Base-by-base conservation (phyloP, 2,329 filamentous ascomycete species). In the Colletotrichum plurivorum region DNA sequence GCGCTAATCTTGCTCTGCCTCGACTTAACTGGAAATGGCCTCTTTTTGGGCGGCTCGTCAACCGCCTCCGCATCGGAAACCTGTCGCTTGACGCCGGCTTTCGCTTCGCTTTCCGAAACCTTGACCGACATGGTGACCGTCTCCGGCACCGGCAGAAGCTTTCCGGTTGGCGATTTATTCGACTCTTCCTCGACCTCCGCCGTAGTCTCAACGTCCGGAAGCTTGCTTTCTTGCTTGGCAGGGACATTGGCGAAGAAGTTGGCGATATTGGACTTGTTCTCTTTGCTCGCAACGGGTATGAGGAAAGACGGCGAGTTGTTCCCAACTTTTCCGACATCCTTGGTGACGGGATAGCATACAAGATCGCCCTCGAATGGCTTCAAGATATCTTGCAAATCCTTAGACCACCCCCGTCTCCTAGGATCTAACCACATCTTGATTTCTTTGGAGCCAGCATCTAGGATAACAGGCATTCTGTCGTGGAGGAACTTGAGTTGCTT, bases 381-480 rank as follows among this genome's bases (percentile, higher is more conserved):
- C n/a, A 98, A 83, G 1, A 97, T 82, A 0, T 84, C 84, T 77
- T 98, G 94, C 31, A 98, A 83, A 63, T 96, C 92, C 59, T 85
- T 86, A 3, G 88, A 91, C 95, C 96, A 98, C 68, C 90, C 89
- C 22, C 85, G 83, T 18, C 88, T 87, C 2, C 78, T 81, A 0
- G 94, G 94, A 77, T 98, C 93, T 18, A 98, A 85, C 94, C 94
- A 98, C 5, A 79, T 89, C 62, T 83, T 87, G 76, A 97, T 84
- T 12, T 85, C 87, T 1, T 93, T 87, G 1, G 92, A 94, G 4
- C 90, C 90, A 5, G 93, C 90, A 6, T 98, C 91, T 1, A 99
- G 79, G 36, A 98, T 93, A 6, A 97, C 95, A 0, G 96, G 96
- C 96, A 99, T 99, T 16, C 96, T 91, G 76, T 97, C 92, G 77